Evolutionary conservation across 2,329 filamentous ascomycete genomes (phyloP).

Genomic region (Colletotrichum ledebouriae): DNA sequence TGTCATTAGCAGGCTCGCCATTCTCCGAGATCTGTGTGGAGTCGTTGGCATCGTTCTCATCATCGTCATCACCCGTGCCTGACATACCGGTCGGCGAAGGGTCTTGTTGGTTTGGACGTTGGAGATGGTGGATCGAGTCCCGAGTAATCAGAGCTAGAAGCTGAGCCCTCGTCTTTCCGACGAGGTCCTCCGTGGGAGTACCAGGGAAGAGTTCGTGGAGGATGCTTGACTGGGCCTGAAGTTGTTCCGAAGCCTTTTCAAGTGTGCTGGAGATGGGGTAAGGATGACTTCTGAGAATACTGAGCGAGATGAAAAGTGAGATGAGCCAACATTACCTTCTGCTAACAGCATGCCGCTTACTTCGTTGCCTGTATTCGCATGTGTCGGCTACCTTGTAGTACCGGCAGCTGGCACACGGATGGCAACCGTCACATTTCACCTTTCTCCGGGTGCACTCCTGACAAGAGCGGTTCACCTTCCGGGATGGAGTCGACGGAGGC

Average conservation of each 20-base stretch:
- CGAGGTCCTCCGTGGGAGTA: conserved; percentile 38
- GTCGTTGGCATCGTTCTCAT: conserved; percentile 38
- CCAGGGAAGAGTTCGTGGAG: conserved; percentile 46
- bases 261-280: conserved; percentile 43
- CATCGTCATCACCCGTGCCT: conserved; percentile 18
- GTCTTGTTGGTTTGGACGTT: not conserved
- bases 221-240: conserved; percentile 45
- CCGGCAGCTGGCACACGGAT: conserved; percentile 54
- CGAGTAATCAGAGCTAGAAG: conserved; percentile 42
- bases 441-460: conserved; percentile 48
- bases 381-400: conserved; percentile 47
- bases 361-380: conserved; percentile 50
- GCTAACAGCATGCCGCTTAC: conserved; percentile 49
- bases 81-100: conserved; percentile 21
- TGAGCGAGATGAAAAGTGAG: not conserved
- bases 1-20: conserved; percentile 47
- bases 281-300: not conserved
- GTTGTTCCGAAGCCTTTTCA: conserved; percentile 46
- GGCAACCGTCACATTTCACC: conserved; percentile 58
- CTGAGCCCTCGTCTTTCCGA: conserved; percentile 44
- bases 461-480: conserved; percentile 47
- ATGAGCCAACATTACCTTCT: conserved; percentile 44
- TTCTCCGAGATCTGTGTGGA: conserved; percentile 47
- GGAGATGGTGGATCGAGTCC: conserved; percentile 12
- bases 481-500: conserved; percentile 6